These are phyloP conservation scores for Candida piceae DNA, from an alignment of 805 yeast species.

Conservation along the genomic window DNA sequence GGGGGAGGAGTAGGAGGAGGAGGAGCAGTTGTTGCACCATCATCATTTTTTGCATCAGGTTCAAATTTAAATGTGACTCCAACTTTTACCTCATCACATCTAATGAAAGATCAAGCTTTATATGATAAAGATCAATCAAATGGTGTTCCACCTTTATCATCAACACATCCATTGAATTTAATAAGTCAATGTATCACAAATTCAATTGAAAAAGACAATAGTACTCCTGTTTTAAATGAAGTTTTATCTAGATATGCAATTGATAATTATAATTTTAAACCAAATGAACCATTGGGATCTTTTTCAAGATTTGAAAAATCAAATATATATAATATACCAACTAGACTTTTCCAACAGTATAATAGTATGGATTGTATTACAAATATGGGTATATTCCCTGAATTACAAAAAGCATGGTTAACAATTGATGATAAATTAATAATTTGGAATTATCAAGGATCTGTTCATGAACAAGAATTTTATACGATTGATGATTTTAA, in stretches of 20 bases:
- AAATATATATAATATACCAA: constrained; percentile 69
- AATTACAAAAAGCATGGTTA: constrained; percentile 80
- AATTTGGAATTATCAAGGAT: constrained; percentile 67
- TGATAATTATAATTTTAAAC: constrained; percentile 60
- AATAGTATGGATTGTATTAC: constrained; percentile 61
- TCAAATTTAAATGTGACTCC: neutral
- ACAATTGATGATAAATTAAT: constrained; percentile 74
- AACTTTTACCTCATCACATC: constrained; percentile 10
- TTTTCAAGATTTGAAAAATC: constrained; percentile 77
- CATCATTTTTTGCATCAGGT: constrained; percentile 7
- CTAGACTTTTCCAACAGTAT: constrained; percentile 68
- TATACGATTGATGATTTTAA: constrained; percentile 78
- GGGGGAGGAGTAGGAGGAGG: no score
- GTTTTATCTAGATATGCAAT: constrained; percentile 54
- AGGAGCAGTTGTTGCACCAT: constrained; percentile 7
- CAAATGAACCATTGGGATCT: constrained; percentile 37
- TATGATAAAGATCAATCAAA: constrained; percentile 31
- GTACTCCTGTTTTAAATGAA: constrained; percentile 52
- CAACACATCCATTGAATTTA: constrained; percentile 48
- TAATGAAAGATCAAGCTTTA: constrained; percentile 16
- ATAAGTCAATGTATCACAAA: constrained; percentile 61
- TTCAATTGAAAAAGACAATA: constrained; percentile 54
- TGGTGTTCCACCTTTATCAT: constrained; percentile 44
- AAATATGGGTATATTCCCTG: constrained; percentile 79
- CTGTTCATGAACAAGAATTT: constrained; percentile 51